Evolutionary conservation across 768 basidiomycete genomes (phyloP), one percentile per base, ranked within the genome.

Genomic region (Boletales sp.): DNA sequence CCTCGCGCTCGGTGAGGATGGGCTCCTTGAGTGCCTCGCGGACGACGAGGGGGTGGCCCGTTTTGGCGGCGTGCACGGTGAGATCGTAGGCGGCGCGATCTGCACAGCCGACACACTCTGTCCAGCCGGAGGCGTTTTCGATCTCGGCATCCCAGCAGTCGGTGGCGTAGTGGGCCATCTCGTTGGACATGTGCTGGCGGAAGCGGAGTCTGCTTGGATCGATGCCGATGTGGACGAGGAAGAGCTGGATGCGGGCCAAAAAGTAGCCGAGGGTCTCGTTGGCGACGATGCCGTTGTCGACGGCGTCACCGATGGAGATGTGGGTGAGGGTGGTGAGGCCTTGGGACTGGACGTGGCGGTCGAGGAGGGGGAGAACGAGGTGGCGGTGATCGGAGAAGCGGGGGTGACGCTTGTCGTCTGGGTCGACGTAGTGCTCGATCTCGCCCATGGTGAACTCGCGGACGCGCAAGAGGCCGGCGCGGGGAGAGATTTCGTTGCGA

Each of bases 121-220:
- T 95, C 97, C 97, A 99, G 40, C 87, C 67, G 15, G 53, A 54
- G 43, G 90, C 88, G 47, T 90, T 93, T 54, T 93, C 80, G 56
- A 98, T 97, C 74, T 99, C 97, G 38, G 94, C 97, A 65, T 99
- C 97, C 97, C 97, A 99, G 70, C 97, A 99, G 72, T 98, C 95
- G 35, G 93, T 82, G 47, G 97, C 95, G 68, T 99, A 99, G 69
- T 98, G 97, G 1, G 97, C 97, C 95, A 98, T 98, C 76, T 98
- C 97, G 72, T 98, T 99, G 34, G 72, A 80, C 97, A 98, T 98
- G 68, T 99, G 97, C 64, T 99, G 97, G 31, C 97, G 79, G 81
- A 97, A 98, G 45, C 97, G 82, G 55, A 97, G 74, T 8, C 93
- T 82, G 41, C 64, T 54, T 13, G 86, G 84, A 73, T 94, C 77